phyloP scores from a whole-genome alignment of 2,329 filamentous ascomycete species.

The Seiridium unicorne region DNA sequence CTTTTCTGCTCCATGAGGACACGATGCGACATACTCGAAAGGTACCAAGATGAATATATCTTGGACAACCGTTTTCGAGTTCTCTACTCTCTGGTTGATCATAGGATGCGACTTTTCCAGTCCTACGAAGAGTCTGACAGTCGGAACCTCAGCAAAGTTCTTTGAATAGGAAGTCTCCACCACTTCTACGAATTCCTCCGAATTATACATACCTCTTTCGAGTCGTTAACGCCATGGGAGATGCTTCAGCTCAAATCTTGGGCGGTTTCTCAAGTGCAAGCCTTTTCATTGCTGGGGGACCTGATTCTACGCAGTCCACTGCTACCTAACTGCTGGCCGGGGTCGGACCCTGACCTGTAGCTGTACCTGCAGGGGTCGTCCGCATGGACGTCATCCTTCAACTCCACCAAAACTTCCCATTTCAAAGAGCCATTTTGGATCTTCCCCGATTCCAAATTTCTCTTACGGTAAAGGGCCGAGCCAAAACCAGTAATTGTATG shows the following conservation, averaged over 20 bases:
- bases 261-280: constrained; percentile 21
- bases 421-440: not conserved
- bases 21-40: constrained; percentile 14
- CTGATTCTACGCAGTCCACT: no score
- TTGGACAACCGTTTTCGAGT: constrained; percentile 20
- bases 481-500: no score
- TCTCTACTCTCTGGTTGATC: constrained; percentile 22
- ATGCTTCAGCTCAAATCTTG: constrained; percentile 11
- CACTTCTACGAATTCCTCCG: constrained; percentile 20
- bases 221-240: constrained; percentile 17
- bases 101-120: constrained; percentile 16
- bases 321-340: no score
- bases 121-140: constrained; percentile 19
- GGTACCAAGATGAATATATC: constrained; percentile 18
- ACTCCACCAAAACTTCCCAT: not conserved
- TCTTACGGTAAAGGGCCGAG: no score
- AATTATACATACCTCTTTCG: constrained; percentile 20
- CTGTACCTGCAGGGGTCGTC: not conserved
- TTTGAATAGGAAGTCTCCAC: constrained; percentile 20
- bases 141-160: constrained; percentile 12
- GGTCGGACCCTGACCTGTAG: not conserved
- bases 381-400: not conserved
- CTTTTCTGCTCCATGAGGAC: constrained; percentile 17
- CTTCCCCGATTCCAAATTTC: not conserved
- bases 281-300: constrained; percentile 16